Percentiles rank a stretch among this genome's conserved stretches.
Conservation (phyloP, 331 rosid species). For the Malus hybrid region DNA sequence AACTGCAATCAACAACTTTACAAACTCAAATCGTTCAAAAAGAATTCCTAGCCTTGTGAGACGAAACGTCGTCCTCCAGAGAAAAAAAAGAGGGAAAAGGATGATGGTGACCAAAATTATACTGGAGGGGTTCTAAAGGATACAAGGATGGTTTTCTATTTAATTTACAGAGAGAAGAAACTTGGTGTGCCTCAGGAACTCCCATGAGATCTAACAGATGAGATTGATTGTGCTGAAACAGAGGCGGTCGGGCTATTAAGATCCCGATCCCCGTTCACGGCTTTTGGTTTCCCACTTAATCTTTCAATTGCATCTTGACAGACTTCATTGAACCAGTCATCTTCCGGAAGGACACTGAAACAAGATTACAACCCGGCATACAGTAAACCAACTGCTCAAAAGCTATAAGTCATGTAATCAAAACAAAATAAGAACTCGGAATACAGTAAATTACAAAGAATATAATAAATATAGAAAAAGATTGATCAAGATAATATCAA, state of each 20-base stretch:
- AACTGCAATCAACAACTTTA: slow-evolving; percentile 38
- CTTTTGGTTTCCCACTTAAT: slow-evolving; percentile 83
- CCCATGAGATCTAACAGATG: slow-evolving; percentile 86
- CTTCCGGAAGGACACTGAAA: slow-evolving; percentile 77
- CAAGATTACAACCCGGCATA: slow-evolving; percentile 7
- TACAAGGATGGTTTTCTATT: slow-evolving; percentile 17
- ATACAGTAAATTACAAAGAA: too few species aligned
- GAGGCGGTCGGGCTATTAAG: slow-evolving; percentile 94
- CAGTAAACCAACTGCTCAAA: background rate
- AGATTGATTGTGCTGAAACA: slow-evolving; percentile 88
- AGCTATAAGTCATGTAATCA: background rate
- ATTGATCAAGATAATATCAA: too few species aligned
- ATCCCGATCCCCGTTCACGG: slow-evolving; percentile 74
- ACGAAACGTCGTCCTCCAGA: slow-evolving; percentile 14
- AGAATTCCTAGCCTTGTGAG: slow-evolving; percentile 21
- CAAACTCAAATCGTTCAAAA: slow-evolving; percentile 16
- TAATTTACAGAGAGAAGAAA: slow-evolving; percentile 40
- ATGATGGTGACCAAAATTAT: background rate
- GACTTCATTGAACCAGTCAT: slow-evolving; percentile 84
- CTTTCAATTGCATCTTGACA: slow-evolving; percentile 87
- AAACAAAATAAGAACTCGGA: too few species aligned
- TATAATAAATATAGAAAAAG: too few species aligned
- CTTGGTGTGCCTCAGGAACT: slow-evolving; percentile 48
- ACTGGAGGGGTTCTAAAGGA: slow-evolving; percentile 10
- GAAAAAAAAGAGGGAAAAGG: too few species aligned